Conservation (phyloP, 306 rosid species). For the Trifolium repens region DNA sequence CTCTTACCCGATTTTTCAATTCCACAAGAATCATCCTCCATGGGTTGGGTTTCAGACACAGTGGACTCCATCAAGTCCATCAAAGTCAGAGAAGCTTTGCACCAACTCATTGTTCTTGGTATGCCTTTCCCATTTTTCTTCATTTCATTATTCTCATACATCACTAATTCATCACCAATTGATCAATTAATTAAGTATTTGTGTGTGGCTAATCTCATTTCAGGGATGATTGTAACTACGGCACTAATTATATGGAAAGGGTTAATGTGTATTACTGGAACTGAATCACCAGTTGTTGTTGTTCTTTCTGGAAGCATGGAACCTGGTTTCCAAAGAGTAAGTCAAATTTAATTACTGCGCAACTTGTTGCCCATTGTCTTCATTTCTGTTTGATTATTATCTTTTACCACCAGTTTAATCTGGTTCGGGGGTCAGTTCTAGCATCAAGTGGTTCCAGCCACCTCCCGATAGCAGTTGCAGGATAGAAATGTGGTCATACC, state of each 20-base stretch:
- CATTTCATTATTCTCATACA: neutral
- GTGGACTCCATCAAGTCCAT: conserved; percentile 63
- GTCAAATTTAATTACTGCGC: too few relatives aligned
- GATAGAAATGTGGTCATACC: too few relatives aligned
- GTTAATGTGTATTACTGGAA: conserved; percentile 76
- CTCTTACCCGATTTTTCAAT: neutral
- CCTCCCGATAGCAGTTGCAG: too few relatives aligned
- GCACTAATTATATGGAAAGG: conserved; percentile 90
- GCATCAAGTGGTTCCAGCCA: too few relatives aligned
- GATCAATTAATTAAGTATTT: neutral
- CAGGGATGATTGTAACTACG: conserved; percentile 85
- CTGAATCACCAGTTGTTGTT: conserved; percentile 91
- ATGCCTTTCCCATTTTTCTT: neutral
- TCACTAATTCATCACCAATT: neutral
- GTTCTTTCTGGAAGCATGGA: conserved; percentile 98
- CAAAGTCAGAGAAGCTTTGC: conserved; percentile 54
- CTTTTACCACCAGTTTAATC: too few relatives aligned
- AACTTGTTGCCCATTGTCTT: too few relatives aligned
- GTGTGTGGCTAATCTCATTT: neutral
- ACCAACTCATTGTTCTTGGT: conserved; percentile 68
- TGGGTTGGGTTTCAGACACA: conserved; percentile 66
- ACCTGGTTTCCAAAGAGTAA: conserved; percentile 84
- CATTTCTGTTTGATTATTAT: too few relatives aligned
- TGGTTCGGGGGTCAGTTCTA: too few relatives aligned
- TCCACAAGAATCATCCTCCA: conserved; percentile 9